A percentile compares a stretch with the other conserved stretches of the same genome.
These are phyloP conservation scores for Lepidium sativum DNA, from an alignment of 345 rosid species.

Conservation along the genomic window DNA sequence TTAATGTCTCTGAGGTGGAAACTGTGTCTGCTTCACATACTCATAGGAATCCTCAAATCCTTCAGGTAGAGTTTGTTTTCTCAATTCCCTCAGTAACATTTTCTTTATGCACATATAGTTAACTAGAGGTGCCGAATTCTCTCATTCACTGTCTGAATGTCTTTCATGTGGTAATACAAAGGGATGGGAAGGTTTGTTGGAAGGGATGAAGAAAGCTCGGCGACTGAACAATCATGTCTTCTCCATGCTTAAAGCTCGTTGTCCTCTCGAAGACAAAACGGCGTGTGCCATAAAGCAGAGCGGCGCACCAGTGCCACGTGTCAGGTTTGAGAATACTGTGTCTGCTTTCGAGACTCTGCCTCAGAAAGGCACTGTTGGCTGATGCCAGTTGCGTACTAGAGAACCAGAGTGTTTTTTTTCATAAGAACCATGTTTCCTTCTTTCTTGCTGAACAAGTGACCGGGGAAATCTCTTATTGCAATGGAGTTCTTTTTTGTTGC, in stretches of 20 bases:
- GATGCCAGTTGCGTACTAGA: neutral
- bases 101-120: neutral
- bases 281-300: slow-evolving; percentile 98
- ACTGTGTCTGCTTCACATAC: slow-evolving; percentile 49
- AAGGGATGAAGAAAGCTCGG: slow-evolving; percentile 97
- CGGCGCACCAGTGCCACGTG: slow-evolving; percentile 85
- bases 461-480: neutral
- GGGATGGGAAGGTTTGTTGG: slow-evolving; percentile 91
- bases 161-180: neutral
- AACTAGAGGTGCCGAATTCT: neutral
- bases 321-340: slow-evolving; percentile 87
- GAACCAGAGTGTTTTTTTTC: neutral
- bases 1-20: slow-evolving; percentile 91
- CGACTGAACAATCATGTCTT: slow-evolving; percentile 93
- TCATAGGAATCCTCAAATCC: slow-evolving; percentile 45
- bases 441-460: neutral
- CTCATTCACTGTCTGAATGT: neutral
- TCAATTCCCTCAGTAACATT: neutral
- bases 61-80: slow-evolving; percentile 43
- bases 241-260: slow-evolving; percentile 95
- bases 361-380: slow-evolving; percentile 58
- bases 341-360: slow-evolving; percentile 97
- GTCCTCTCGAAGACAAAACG: slow-evolving; percentile 91
- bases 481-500: neutral
- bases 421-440: neutral